phyloP scores from a whole-genome alignment of 116 monocot species.

The Papilionanthe hybrid region DNA sequence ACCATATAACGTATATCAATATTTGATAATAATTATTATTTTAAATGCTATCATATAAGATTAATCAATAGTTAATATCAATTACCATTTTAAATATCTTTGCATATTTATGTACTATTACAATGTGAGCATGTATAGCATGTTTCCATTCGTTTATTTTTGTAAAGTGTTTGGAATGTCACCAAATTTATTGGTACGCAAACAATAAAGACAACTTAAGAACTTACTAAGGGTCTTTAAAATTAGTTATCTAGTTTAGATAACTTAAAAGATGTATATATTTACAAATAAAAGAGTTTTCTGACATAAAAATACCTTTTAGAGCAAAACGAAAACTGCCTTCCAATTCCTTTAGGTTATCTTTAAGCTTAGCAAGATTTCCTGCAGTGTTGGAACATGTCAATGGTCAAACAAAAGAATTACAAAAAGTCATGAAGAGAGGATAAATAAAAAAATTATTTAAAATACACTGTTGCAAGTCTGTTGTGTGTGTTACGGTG shows the following conservation, averaged over 20 bases:
- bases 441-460: neutral
- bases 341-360: conserved; percentile 6
- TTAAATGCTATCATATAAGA: neutral
- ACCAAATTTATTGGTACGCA: neutral
- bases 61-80: neutral
- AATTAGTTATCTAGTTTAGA: neutral
- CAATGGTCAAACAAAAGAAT: neutral
- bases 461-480: neutral
- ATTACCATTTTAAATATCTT: neutral
- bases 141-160: neutral
- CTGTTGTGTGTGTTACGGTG: neutral
- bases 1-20: neutral
- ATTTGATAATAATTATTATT: neutral
- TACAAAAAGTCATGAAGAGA: neutral
- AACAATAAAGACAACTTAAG: neutral
- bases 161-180: neutral
- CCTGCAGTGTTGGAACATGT: neutral
- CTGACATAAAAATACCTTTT: neutral
- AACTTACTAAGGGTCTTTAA: too few relatives aligned
- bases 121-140: neutral
- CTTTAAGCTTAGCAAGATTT: conserved; percentile 1
- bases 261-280: neutral
- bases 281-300: conserved; percentile 1
- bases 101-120: neutral
- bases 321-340: neutral